Percentiles rank a stretch among this genome's conserved stretches.
Evolutionary conservation across 2,329 filamentous ascomycete species (phyloP).

Genomic region (Geosmithia morbida): DNA sequence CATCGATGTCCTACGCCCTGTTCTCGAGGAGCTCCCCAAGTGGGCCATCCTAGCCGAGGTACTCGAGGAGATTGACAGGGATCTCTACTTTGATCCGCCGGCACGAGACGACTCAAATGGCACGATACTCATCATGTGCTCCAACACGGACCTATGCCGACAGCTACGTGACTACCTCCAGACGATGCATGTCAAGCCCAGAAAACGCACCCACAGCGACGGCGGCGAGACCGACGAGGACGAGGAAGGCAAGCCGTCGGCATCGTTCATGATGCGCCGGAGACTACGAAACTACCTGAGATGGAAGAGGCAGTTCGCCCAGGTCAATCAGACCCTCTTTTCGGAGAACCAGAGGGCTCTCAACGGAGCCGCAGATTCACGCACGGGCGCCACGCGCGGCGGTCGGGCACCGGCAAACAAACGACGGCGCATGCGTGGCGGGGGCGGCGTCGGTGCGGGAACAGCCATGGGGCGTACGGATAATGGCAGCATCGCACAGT

Average conservation of each 20-base stretch:
- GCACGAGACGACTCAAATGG: constrained; percentile 74
- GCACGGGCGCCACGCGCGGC: constrained; percentile 31
- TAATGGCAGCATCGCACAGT: constrained; percentile 60
- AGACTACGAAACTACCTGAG: constrained; percentile 74
- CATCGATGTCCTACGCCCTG: constrained; percentile 54
- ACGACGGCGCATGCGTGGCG: constrained; percentile 69
- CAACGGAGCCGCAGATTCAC: constrained; percentile 48
- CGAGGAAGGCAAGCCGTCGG: constrained; percentile 51
- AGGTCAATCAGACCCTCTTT: constrained; percentile 68
- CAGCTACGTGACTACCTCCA: constrained; percentile 87
- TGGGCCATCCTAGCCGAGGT: constrained; percentile 85
- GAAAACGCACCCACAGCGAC: constrained; percentile 17
- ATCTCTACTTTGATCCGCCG: constrained; percentile 69
- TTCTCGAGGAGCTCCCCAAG: constrained; percentile 89
- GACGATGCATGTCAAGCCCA: constrained; percentile 66
- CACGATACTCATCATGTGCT: constrained; percentile 93
- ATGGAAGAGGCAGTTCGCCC: constrained; percentile 84
- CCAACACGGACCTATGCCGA: constrained; percentile 69
- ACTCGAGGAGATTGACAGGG: constrained; percentile 82
- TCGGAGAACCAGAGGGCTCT: constrained; percentile 67
- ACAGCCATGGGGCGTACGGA: constrained; percentile 43
- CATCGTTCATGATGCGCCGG: constrained; percentile 76
- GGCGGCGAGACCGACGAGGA: constrained; percentile 21
- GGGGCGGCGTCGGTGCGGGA: constrained; percentile 41
- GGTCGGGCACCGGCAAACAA: constrained; percentile 65